Percentiles rank a stretch among this genome's conserved stretches.
phyloP scores from a whole-genome alignment of 2,329 filamentous ascomycete species.

The Sporothrix protearum region DNA sequence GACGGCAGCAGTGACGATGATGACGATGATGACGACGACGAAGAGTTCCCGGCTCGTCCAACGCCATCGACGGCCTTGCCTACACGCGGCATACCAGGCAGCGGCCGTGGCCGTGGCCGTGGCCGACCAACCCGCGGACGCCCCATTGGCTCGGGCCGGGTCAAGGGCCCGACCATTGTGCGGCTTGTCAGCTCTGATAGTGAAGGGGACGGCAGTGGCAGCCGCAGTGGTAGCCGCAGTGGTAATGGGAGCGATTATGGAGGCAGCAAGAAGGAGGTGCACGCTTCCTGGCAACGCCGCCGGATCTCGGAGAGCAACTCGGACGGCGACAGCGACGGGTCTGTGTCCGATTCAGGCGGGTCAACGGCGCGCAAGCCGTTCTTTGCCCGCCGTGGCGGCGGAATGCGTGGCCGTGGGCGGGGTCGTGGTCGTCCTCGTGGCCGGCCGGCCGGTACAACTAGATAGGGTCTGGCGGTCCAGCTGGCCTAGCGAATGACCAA shows the following conservation, averaged over 20 bases:
- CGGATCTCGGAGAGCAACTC: background rate
- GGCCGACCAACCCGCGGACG: background rate
- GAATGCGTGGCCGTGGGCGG: constrained; percentile 19
- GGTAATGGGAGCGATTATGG: background rate
- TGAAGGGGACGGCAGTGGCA: constrained; percentile 28
- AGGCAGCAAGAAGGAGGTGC: background rate
- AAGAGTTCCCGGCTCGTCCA: background rate
- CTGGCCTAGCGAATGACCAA: background rate
- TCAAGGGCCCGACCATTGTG: constrained; percentile 36
- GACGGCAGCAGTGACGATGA: background rate
- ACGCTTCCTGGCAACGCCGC: background rate
- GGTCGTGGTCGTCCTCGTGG: constrained; percentile 26
- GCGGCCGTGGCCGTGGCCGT: background rate
- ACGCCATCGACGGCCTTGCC: background rate
- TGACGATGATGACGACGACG: background rate
- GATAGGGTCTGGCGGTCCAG: background rate
- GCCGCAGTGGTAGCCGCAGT: background rate
- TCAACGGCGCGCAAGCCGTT: background rate
- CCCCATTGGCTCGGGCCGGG: background rate
- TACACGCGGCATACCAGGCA: background rate
- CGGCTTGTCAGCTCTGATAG: constrained; percentile 34
- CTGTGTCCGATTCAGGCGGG: background rate
- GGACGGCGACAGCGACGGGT: constrained; percentile 13
- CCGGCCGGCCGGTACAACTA: constrained; percentile 16
- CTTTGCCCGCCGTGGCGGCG: constrained; percentile 25